These are phyloP conservation scores for Verticillium zaregamsianum DNA, from an alignment of 2,329 filamentous ascomycete genomes.

Conservation along the genomic window DNA sequence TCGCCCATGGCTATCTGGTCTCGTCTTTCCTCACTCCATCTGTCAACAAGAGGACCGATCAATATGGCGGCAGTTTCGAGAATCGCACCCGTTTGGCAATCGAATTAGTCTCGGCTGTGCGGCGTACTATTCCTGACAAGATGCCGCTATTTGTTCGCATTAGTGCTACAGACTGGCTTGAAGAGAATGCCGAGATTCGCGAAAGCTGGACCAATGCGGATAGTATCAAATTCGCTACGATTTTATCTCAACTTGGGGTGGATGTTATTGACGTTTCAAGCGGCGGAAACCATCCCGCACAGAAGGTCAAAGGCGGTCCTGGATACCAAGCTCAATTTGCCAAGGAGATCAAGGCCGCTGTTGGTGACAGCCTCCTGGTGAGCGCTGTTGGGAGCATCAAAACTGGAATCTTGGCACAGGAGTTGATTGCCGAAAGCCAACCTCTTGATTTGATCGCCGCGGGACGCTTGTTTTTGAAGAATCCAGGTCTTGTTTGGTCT, in stretches of 20 bases:
- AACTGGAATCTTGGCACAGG: no score
- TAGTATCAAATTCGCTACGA: conserved; percentile 60
- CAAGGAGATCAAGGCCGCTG: conserved; percentile 43
- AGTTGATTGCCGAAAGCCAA: no score
- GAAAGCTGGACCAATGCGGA: conserved; percentile 67
- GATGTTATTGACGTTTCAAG: conserved; percentile 82
- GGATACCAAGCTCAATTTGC: conserved; percentile 75
- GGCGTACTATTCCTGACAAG: conserved; percentile 45
- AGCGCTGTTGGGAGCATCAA: no score
- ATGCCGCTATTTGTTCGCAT: conserved; percentile 57
- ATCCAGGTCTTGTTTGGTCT: no score
- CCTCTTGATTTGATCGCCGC: no score
- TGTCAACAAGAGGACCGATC: conserved; percentile 57
- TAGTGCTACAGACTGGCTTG: conserved; percentile 61
- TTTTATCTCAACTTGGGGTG: conserved; percentile 68
- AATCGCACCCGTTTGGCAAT: conserved; percentile 60
- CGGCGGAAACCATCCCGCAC: conserved; percentile 62
- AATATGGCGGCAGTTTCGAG: conserved; percentile 62
- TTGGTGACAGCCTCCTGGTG: no score
- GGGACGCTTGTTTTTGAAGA: no score
- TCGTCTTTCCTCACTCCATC: conserved; percentile 60
- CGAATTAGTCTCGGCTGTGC: conserved; percentile 48
- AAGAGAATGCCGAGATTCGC: conserved; percentile 28
- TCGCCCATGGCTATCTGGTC: conserved; percentile 63
- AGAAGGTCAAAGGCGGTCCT: conserved; percentile 57